These are phyloP conservation scores for Cercospora beticola DNA, from an alignment of 2,329 filamentous ascomycete genomes.

Conservation along the genomic window DNA sequence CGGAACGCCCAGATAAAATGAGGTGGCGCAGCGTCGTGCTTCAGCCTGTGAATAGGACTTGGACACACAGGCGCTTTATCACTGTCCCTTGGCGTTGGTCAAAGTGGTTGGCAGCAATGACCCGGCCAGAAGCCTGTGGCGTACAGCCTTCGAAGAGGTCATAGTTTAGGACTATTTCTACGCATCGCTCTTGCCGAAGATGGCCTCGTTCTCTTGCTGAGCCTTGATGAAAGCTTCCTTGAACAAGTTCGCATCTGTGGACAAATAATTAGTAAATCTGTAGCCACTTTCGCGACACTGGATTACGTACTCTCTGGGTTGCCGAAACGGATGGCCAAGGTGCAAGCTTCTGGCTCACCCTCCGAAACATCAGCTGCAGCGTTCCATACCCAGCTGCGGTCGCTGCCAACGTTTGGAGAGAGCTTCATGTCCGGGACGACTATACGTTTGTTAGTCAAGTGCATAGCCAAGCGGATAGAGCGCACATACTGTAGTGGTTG, in stretches of 20 bases:
- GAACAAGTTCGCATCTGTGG: slow-evolving; percentile 86
- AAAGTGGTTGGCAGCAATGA: neutral
- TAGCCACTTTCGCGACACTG: neutral
- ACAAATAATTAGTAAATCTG: slow-evolving; percentile 16
- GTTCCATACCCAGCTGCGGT: slow-evolving; percentile 99
- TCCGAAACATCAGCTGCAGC: slow-evolving; percentile 96
- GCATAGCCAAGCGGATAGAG: neutral
- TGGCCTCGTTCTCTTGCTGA: slow-evolving; percentile 89
- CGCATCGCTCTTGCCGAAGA: slow-evolving; percentile 58
- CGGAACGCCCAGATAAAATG: slow-evolving; percentile 33
- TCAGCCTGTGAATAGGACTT: neutral
- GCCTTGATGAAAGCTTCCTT: slow-evolving; percentile 97
- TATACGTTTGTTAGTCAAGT: slow-evolving; percentile 40
- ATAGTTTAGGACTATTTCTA: neutral
- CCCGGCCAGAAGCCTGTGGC: neutral
- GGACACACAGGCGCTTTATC: neutral
- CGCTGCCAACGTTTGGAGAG: slow-evolving; percentile 93
- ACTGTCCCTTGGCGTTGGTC: neutral
- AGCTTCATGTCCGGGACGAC: slow-evolving; percentile 99
- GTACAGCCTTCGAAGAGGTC: neutral
- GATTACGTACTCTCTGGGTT: slow-evolving; percentile 83
- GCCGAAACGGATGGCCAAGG: slow-evolving; percentile 93
- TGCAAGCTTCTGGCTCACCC: slow-evolving; percentile 93
- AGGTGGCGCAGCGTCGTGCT: slow-evolving; percentile 2
- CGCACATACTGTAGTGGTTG: slow-evolving; percentile 90